Percentiles rank a stretch among this genome's conserved stretches.
Conservation (phyloP, 208 protist genomes). For the Trypanosoma cruzi region DNA sequence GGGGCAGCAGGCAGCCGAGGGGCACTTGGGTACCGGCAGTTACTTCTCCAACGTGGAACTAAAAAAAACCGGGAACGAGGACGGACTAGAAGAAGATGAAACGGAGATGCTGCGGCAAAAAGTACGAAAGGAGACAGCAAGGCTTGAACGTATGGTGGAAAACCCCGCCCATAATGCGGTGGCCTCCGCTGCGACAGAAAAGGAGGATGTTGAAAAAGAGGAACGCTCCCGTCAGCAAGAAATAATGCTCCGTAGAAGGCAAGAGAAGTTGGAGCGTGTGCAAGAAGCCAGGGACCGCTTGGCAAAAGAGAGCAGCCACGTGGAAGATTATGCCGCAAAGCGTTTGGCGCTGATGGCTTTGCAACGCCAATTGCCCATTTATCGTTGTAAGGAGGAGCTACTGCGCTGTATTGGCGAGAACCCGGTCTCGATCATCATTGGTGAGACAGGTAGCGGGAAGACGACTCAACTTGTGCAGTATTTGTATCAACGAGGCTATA, state of each 20-base stretch:
- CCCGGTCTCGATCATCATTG: conserved; percentile 78
- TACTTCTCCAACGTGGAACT: background rate
- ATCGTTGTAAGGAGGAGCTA: conserved; percentile 61
- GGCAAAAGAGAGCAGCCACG: conserved; percentile 12
- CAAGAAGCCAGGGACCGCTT: conserved; percentile 29
- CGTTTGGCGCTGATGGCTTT: conserved; percentile 37
- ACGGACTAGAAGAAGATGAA: conserved; percentile 11
- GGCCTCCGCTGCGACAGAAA: background rate
- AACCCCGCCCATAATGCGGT: background rate
- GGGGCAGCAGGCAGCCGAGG: no score
- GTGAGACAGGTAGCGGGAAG: conserved; percentile 93
- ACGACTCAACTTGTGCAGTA: conserved; percentile 94
- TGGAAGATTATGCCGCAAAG: conserved; percentile 26
- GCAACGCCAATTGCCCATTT: conserved; percentile 70
- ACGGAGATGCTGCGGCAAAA: conserved; percentile 28
- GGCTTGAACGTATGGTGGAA: conserved; percentile 8
- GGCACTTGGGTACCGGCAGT: background rate
- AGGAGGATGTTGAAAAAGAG: conserved; percentile 2
- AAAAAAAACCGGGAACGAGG: background rate
- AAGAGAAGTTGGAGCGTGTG: conserved; percentile 27
- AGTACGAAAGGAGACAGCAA: conserved; percentile 10
- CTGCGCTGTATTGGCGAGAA: conserved; percentile 83
- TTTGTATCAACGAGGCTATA: conserved; percentile 77
- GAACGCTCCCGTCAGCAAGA: conserved; percentile 19
- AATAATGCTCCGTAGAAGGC: conserved; percentile 14